Conservation (phyloP, 148 eudicot species). For the Camellia japonica region DNA sequence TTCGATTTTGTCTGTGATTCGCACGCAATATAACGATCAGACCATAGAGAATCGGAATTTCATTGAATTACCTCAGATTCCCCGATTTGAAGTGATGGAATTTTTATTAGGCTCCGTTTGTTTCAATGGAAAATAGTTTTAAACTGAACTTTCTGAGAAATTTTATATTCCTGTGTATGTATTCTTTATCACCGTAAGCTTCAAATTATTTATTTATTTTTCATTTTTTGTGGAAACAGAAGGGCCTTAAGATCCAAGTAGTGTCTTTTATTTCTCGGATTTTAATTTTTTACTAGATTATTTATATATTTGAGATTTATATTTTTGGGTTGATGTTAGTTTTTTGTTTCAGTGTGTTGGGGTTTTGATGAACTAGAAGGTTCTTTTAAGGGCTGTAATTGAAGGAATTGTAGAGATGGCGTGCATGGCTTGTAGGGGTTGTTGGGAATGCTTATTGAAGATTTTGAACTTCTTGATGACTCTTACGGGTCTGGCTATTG, state of each 20-base stretch:
- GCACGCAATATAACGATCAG: neutral
- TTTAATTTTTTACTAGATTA: neutral
- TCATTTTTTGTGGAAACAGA: neutral
- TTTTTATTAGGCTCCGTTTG: neutral
- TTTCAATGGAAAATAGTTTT: neutral
- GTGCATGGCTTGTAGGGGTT: constrained; percentile 94
- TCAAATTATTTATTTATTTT: neutral
- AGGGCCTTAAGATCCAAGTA: too few relatives aligned
- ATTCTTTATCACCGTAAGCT: constrained; percentile 3
- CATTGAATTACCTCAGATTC: neutral
- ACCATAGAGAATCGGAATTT: neutral
- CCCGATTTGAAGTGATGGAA: neutral
- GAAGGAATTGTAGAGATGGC: constrained; percentile 52
- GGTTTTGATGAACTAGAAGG: constrained; percentile 21
- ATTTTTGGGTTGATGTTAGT: neutral
- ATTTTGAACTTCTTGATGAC: constrained; percentile 74
- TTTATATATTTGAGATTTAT: neutral
- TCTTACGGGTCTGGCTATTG: constrained; percentile 73
- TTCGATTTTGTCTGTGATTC: neutral
- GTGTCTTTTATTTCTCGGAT: neutral
- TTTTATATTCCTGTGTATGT: neutral
- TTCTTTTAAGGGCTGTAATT: neutral
- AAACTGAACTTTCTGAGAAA: neutral
- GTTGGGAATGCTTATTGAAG: constrained; percentile 79
- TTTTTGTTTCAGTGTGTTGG: constrained; percentile 7